Conservation (phyloP, 2,329 filamentous ascomycete genomes). For the Myriosclerotinia duriaeana region DNA sequence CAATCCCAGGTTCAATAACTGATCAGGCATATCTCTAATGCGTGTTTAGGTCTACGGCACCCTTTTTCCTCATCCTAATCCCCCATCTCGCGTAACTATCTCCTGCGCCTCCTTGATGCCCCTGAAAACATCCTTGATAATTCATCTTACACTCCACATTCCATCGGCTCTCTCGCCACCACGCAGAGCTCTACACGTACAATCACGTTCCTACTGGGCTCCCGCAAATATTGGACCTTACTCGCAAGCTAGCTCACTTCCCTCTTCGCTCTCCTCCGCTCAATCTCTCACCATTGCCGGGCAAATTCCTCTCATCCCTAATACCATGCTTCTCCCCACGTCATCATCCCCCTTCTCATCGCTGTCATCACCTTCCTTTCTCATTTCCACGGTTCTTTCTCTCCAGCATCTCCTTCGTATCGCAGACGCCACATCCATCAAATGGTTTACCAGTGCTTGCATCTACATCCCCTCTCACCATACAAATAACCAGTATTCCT, state of each 20-base stretch:
- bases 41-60: slow-evolving; percentile 60
- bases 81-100: slow-evolving; percentile 81
- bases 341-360: background rate
- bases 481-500: slow-evolving; percentile 40
- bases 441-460: slow-evolving; percentile 73
- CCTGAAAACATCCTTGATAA: slow-evolving; percentile 55
- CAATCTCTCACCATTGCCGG: slow-evolving; percentile 69
- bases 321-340: slow-evolving; percentile 65
- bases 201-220: slow-evolving; percentile 94
- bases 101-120: slow-evolving; percentile 71
- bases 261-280: slow-evolving; percentile 39
- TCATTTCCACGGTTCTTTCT: slow-evolving; percentile 65
- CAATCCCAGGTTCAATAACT: background rate
- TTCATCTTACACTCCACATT: slow-evolving; percentile 49
- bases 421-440: slow-evolving; percentile 66
- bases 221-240: slow-evolving; percentile 97
- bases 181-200: slow-evolving; percentile 72
- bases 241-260: slow-evolving; percentile 75
- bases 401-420: slow-evolving; percentile 91
- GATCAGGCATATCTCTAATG: slow-evolving; percentile 7
- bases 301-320: slow-evolving; percentile 84
- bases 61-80: slow-evolving; percentile 75
- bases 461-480: slow-evolving; percentile 62
- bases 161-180: slow-evolving; percentile 7
- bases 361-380: slow-evolving; percentile 41